Evolutionary conservation across 2,329 filamentous ascomycete species (phyloP).

Genomic region (Colletotrichum spinosum): DNA sequence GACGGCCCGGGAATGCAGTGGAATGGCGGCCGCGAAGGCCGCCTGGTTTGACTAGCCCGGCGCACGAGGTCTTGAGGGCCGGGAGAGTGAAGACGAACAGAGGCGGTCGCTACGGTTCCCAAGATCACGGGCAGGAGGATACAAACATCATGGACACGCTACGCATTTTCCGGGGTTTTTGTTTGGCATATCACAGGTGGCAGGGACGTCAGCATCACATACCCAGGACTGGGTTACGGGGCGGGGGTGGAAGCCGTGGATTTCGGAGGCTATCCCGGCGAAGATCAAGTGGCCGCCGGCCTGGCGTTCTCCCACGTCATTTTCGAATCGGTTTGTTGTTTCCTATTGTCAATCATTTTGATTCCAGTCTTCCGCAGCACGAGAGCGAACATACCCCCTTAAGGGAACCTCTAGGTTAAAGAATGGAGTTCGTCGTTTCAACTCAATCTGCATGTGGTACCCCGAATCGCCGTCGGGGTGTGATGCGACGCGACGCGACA

Average conservation of each 20-base stretch:
- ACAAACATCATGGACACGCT: constrained; percentile 22
- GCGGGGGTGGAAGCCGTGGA: constrained; percentile 1
- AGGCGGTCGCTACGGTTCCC: no score
- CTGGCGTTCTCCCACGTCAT: constrained; percentile 16
- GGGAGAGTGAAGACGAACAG: no score
- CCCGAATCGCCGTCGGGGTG: no score
- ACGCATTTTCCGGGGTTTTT: constrained; percentile 32
- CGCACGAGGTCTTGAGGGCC: no score
- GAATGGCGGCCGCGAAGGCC: no score
- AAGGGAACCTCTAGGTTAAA: constrained; percentile 29
- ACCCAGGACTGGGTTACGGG: constrained; percentile 1
- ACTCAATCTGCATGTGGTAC: no score
- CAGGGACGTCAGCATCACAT: constrained; percentile 24
- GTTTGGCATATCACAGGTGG: constrained; percentile 35
- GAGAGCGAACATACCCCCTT: constrained; percentile 33
- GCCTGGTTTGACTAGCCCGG: not conserved
- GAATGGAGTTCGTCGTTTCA: constrained; percentile 29
- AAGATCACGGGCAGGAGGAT: no score
- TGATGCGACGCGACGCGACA: no score
- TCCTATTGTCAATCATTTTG: not conserved
- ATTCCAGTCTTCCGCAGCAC: constrained; percentile 1
- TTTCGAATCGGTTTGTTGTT: constrained; percentile 18
- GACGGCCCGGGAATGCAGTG: no score
- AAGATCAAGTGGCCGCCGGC: not conserved
- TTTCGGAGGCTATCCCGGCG: constrained; percentile 4